Evolutionary conservation across 208 protist genomes (phyloP), one percentile per base, ranked within the genome.

Genomic region (Crithidia thermophila): DNA sequence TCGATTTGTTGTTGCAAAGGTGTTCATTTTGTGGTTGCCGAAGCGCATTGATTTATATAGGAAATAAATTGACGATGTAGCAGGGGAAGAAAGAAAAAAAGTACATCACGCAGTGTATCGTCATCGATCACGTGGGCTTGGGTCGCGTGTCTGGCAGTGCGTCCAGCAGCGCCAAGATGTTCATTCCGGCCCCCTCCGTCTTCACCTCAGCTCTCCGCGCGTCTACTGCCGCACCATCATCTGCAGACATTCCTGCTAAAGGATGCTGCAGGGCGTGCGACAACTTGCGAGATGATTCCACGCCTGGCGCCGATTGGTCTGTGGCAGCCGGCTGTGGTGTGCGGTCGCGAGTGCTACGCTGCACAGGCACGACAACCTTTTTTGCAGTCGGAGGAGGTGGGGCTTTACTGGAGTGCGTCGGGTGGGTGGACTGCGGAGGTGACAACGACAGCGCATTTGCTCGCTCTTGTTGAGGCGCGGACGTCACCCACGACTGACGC

Each of bases 91-190:
- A 3, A 47, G 7, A 60, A 8, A 47, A 33, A 34, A 21, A 36
- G 16, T n/a, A n/a, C n/a, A n/a, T n/a, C n/a, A n/a, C n/a, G n/a
- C n/a, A n/a, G n/a, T n/a, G n/a, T n/a, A n/a, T n/a, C n/a, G 34
- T 53, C 20, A 33, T 30, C 7, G 8, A 30, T 33, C 18, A 62
- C 18, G 3, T 20, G 20, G 23, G 47, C 20, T 53, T 60, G 5
- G 20, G 28, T 0, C 60, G 69, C 0, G 62, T 66, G 49, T 81
- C 75, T 3, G 75, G 75, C 34, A 81, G 45, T 16, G 68, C 64
- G 9, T 81, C 65, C 30, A 81, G 53, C 34, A 81, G 21, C 6
- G 50, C 75, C 63, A 81, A 40, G 21, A 80, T 74, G 45, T 51
- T 75, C 46, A 63, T 45, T 9, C 34, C 11, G 3, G 33, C 37